Evolutionary conservation across 768 basidiomycete species (phyloP).

Genomic region (Boletus tomentosulus): DNA sequence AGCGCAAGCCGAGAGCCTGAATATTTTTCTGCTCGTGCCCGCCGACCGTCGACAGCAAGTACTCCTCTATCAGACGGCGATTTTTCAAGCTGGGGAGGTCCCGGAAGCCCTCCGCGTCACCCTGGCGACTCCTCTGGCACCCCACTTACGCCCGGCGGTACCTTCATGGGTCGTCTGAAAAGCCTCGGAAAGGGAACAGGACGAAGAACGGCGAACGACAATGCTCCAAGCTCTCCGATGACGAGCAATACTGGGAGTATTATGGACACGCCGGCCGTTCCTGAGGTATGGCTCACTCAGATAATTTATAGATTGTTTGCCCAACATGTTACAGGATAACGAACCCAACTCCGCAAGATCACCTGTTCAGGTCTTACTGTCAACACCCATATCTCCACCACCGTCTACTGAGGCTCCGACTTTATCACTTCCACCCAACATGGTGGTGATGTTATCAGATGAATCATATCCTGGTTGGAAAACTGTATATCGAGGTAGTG

Average conservation of each 20-base stretch:
- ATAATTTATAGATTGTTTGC: background rate
- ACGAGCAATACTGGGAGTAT: conserved; percentile 7
- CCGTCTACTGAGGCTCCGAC: conserved; percentile 68
- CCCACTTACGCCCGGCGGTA: conserved; percentile 46
- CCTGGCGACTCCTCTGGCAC: conserved; percentile 33
- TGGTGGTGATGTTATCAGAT: conserved; percentile 75
- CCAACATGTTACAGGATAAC: conserved; percentile 19
- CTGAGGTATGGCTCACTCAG: conserved; percentile 23
- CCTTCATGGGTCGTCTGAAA: conserved; percentile 79
- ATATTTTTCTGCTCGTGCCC: conserved; percentile 47
- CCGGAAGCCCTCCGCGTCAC: conserved; percentile 34
- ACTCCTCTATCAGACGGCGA: conserved; percentile 47
- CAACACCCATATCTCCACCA: conserved; percentile 61
- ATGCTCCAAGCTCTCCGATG: conserved; percentile 24
- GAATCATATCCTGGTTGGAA: conserved; percentile 73
- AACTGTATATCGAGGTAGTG: conserved; percentile 71
- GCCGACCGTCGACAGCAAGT: conserved; percentile 43
- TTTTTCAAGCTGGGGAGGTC: conserved; percentile 39
- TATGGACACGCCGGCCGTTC: conserved; percentile 12
- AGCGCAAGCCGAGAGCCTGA: conserved; percentile 39
- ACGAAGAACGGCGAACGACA: conserved; percentile 24
- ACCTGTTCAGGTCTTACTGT: conserved; percentile 51
- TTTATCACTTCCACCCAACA: conserved; percentile 52
- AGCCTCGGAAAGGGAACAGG: conserved; percentile 62
- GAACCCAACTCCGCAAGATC: conserved; percentile 39